Evolutionary conservation across 257 asterid genomes (phyloP).

Genomic region (Nicotiana obtusifolia): DNA sequence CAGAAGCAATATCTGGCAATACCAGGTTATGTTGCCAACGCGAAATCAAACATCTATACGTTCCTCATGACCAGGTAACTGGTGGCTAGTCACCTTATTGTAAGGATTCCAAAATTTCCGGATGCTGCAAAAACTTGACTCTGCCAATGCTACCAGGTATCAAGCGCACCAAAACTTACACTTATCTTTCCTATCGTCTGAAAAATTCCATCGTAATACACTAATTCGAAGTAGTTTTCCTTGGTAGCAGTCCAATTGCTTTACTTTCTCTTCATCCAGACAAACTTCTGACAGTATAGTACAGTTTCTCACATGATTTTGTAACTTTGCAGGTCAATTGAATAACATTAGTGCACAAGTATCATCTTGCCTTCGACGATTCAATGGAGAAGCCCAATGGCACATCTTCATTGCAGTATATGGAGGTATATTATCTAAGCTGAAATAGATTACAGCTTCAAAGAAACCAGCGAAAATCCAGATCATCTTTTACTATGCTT

Average conservation of each 20-base stretch:
- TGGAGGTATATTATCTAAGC: background rate
- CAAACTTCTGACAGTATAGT: conserved; percentile 18
- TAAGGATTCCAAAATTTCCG: conserved; percentile 6
- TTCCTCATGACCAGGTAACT: background rate
- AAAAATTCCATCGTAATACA: conserved; percentile 16
- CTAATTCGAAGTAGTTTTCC: conserved; percentile 15
- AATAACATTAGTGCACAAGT: conserved; percentile 13
- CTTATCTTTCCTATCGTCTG: background rate
- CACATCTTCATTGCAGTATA: conserved; percentile 5
- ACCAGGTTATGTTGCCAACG: background rate
- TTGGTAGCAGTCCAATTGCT: conserved; percentile 13
- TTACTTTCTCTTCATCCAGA: conserved; percentile 22
- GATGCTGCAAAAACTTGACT: background rate
- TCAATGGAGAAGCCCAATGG: conserved; percentile 16
- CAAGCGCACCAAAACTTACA: background rate
- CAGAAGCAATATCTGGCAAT: conserved; percentile 17
- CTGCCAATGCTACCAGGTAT: background rate
- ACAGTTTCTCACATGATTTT: conserved; percentile 15
- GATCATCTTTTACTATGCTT: conserved; percentile 1
- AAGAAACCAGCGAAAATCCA: background rate
- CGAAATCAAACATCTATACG: background rate
- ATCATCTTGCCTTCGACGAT: conserved; percentile 14
- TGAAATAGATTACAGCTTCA: conserved; percentile 6
- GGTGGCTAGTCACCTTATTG: background rate
- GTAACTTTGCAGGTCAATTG: conserved; percentile 13